Evolutionary conservation across 2,329 filamentous ascomycete species (phyloP).

Genomic region (Xylariaceae sp.): DNA sequence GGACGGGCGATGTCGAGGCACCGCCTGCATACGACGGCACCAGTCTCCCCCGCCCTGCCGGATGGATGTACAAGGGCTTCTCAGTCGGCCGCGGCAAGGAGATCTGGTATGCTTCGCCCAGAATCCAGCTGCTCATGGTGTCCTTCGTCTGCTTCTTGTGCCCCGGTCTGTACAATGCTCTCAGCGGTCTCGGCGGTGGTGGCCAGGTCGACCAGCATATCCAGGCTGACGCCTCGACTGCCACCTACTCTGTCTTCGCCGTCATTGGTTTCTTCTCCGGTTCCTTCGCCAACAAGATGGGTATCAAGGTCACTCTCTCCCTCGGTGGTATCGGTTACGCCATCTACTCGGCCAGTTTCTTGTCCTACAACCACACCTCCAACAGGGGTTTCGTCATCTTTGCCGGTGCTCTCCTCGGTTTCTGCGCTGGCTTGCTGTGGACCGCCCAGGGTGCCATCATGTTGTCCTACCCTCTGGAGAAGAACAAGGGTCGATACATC

Average conservation of each 20-base stretch:
- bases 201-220: slow-evolving; percentile 54
- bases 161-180: slow-evolving; percentile 69
- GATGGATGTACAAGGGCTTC: slow-evolving; percentile 66
- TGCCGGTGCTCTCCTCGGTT: slow-evolving; percentile 69
- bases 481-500: slow-evolving; percentile 82
- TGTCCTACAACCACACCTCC: slow-evolving; percentile 64
- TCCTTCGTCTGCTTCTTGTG: slow-evolving; percentile 68
- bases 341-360: slow-evolving; percentile 67
- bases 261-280: slow-evolving; percentile 67
- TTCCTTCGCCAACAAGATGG: slow-evolving; percentile 73
- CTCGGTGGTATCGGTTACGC: slow-evolving; percentile 75
- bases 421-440: slow-evolving; percentile 79
- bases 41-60: slow-evolving; percentile 36
- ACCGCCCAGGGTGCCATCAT: slow-evolving; percentile 80
- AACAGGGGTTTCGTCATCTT: slow-evolving; percentile 72
- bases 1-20: slow-evolving; percentile 8
- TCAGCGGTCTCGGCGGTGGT: slow-evolving; percentile 61
- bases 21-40: slow-evolving; percentile 17
- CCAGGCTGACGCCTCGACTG: slow-evolving; percentile 55
- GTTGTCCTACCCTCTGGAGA: slow-evolving; percentile 83
- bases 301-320: slow-evolving; percentile 61
- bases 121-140: slow-evolving; percentile 68
- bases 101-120: slow-evolving; percentile 70
- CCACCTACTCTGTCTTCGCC: slow-evolving; percentile 49
- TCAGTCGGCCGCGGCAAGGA: slow-evolving; percentile 47